phyloP scores from a whole-genome alignment of 768 basidiomycete genomes.

The Saitozyma sp. region DNA sequence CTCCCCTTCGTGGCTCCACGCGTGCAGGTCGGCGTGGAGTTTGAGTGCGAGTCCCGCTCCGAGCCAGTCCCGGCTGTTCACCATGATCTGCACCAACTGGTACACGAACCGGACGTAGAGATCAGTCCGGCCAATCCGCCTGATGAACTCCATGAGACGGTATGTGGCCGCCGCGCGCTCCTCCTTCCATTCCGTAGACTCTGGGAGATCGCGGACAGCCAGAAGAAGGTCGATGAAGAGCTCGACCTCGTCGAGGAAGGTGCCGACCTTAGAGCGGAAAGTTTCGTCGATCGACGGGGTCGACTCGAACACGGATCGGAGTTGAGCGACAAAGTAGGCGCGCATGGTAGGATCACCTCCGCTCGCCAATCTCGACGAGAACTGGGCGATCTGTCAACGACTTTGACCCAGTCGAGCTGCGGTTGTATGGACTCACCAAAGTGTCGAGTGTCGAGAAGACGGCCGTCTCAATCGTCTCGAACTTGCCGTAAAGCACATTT shows the following conservation, averaged over 20 bases:
- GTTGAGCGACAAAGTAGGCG: constrained; percentile 81
- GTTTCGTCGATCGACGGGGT: constrained; percentile 75
- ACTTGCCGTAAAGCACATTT: constrained; percentile 78
- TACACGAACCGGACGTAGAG: constrained; percentile 96
- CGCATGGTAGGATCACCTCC: constrained; percentile 74
- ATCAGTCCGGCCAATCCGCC: constrained; percentile 84
- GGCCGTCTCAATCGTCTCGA: constrained; percentile 87
- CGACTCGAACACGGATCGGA: constrained; percentile 80
- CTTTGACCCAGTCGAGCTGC: neutral
- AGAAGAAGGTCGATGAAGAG: constrained; percentile 87
- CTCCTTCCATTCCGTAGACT: constrained; percentile 90
- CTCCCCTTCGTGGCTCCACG: constrained; percentile 65
- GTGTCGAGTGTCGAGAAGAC: constrained; percentile 86
- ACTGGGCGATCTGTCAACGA: constrained; percentile 19
- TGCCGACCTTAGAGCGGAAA: constrained; percentile 72
- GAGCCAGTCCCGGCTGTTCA: constrained; percentile 36
- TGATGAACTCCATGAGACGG: constrained; percentile 89
- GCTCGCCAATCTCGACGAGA: constrained; percentile 18
- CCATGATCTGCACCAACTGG: constrained; percentile 77
- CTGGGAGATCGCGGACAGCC: constrained; percentile 81
- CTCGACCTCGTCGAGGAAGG: constrained; percentile 85
- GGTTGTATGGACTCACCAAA: constrained; percentile 64
- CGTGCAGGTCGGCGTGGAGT: constrained; percentile 86
- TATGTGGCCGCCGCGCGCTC: constrained; percentile 91
- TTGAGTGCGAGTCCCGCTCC: constrained; percentile 84